Base-by-base conservation (phyloP, 192 early-diverging fungal species). In the Coemansia sp. region DNA sequence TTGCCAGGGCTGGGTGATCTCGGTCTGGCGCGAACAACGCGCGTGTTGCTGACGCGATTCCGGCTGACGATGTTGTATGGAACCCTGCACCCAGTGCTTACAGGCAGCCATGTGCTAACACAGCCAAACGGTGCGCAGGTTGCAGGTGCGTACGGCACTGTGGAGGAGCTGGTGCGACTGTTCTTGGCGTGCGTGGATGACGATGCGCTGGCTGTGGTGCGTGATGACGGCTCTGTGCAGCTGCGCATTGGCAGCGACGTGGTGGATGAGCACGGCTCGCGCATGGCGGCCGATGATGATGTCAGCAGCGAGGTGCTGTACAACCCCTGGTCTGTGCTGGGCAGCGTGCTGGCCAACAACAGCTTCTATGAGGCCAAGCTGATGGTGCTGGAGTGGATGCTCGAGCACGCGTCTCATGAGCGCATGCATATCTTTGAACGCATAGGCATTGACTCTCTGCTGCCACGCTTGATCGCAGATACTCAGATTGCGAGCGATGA, bases 361-460 rank as follows among this genome's bases (percentile, higher is more conserved):
- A 62, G 9, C 38, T 81, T 72, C 45, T 81, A 81, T 51, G 78
- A 81, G 61, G 51, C 65, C 39, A 75, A 76, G 63, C 56, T 81
- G 19, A 45, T 45, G 13, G 68, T 65, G 13, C 66, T 81, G 11
- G 66, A 73, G 24, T 81, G 78, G 78, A 58, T 81, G 66, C 57
- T 59, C 10, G 74, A 72, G 32, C 73, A 81, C 2, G 61, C 66
- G 4, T 54, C 49, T 8, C 24, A 51, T 29, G 70, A 62, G 35
- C 54, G 63, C 20, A 73, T 76, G 69, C 59, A 66, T 4, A 56
- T 76, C 14, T 69, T 76, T 55, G 60, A 62, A 3, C 73, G 65
- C 24, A 49, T 75, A 4, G 66, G 69, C 32, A 63, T 81, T 3
- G 62, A 61, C 43, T 50, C 38, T 2, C 66, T 81, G 12, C 48